These are phyloP conservation scores for Amanita phalloides DNA, from an alignment of 768 basidiomycete species.

Conservation along the genomic window DNA sequence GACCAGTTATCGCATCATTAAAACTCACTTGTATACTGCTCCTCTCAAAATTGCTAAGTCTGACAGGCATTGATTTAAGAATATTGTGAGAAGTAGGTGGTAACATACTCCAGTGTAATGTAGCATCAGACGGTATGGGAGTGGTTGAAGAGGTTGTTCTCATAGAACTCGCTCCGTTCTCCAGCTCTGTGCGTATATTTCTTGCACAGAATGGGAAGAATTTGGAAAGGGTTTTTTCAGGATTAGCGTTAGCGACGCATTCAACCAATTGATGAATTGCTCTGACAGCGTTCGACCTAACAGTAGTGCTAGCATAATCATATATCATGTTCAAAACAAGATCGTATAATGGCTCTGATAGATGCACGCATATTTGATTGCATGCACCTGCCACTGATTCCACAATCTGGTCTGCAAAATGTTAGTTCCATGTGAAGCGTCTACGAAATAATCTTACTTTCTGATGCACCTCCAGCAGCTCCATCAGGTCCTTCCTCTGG, in stretches of 20 bases:
- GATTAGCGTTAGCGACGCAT: conserved; percentile 74
- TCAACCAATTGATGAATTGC: conserved; percentile 81
- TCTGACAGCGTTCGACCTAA: conserved; percentile 77
- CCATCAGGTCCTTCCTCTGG: conserved; percentile 71
- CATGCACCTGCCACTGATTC: conserved; percentile 70
- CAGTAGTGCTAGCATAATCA: conserved; percentile 72
- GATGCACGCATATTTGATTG: conserved; percentile 66
- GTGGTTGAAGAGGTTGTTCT: conserved; percentile 61
- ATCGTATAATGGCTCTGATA: conserved; percentile 67
- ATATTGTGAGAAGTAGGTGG: conserved; percentile 1
- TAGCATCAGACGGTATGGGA: conserved; percentile 70
- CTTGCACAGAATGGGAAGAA: conserved; percentile 65
- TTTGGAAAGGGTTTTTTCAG: conserved; percentile 64
- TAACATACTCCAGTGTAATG: conserved; percentile 75
- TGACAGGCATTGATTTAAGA: conserved; percentile 15
- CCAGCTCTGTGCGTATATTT: conserved; percentile 68
- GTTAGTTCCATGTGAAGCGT: not conserved
- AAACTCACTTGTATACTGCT: conserved; percentile 68
- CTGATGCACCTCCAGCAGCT: conserved; percentile 48
- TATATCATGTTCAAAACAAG: conserved; percentile 75
- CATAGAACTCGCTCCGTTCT: conserved; percentile 72
- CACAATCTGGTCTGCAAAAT: conserved; percentile 50
- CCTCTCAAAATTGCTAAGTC: conserved; percentile 71
- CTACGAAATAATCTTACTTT: conserved; percentile 32
- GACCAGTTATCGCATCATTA: not conserved